phyloP scores from a whole-genome alignment of 176 grass and related monocot species.

The Lolium multiflorum region DNA sequence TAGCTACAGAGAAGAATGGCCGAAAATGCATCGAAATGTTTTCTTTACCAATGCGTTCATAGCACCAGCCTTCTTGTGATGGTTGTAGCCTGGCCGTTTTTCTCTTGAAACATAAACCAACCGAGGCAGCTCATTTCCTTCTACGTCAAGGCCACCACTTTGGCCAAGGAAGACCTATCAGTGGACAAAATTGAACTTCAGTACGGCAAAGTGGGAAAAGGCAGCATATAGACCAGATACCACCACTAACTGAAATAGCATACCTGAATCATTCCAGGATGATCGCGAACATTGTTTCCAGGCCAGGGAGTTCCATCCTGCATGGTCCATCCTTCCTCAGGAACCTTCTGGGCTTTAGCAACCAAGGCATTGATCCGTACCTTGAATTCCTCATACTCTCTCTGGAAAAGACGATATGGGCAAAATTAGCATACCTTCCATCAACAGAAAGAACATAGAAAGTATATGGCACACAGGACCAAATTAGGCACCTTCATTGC shows the following conservation, averaged over 20 bases:
- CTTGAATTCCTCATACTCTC: constrained; percentile 96
- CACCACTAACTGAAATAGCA: background rate
- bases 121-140: constrained; percentile 92
- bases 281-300: constrained; percentile 90
- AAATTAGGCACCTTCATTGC: constrained; percentile 80
- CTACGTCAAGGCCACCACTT: constrained; percentile 93
- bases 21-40: background rate
- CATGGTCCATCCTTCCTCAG: constrained; percentile 98
- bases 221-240: constrained; percentile 1
- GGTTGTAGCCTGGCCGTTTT: constrained; percentile 93
- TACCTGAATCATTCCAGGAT: constrained; percentile 99
- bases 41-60: constrained; percentile 92
- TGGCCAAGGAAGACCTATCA: constrained; percentile 89
- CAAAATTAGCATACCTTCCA: constrained; percentile 1
- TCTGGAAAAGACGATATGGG: constrained; percentile 41
- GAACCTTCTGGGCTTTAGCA: constrained; percentile 92
- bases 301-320: constrained; percentile 94
- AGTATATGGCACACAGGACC: background rate
- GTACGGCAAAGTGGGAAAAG: background rate
- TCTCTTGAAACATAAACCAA: constrained; percentile 99
- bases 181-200: background rate
- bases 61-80: constrained; percentile 97
- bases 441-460: constrained; percentile 9
- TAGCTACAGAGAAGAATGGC: background rate
- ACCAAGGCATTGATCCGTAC: constrained; percentile 93